Percentiles rank a stretch among this genome's conserved stretches.
phyloP scores from a whole-genome alignment of 129 eudicot species.

The Deinandra increscens region DNA sequence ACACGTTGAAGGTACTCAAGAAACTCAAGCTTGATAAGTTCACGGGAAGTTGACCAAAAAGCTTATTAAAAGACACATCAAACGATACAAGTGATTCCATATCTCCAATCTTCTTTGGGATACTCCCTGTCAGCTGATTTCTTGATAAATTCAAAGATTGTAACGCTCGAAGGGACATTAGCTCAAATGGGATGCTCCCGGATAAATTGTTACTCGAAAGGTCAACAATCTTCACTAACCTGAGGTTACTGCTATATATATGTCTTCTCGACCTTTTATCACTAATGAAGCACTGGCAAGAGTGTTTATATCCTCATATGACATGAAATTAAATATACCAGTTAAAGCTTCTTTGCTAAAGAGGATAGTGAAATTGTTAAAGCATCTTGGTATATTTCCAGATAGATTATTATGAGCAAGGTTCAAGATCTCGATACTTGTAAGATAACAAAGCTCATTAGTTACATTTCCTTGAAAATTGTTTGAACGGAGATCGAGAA shows the following conservation, averaged over 20 bases:
- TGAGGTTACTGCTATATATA: background rate
- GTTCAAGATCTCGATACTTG: background rate
- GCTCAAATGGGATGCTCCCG: background rate
- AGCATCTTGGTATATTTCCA: constrained; percentile 19
- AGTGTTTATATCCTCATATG: too few species aligned
- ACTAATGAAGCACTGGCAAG: background rate
- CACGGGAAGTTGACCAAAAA: constrained; percentile 37
- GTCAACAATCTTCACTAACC: background rate
- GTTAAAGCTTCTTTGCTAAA: background rate
- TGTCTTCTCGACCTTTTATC: constrained; percentile 23
- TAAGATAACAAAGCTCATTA: background rate
- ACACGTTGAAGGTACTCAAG: background rate
- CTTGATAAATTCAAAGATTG: background rate
- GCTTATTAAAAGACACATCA: constrained; percentile 32
- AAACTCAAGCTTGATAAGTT: constrained; percentile 11
- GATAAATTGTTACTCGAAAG: background rate
- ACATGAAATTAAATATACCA: too few species aligned
- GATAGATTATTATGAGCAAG: background rate
- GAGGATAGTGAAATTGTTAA: constrained; percentile 8
- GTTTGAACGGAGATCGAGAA: constrained; percentile 7
- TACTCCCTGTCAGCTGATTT: background rate
- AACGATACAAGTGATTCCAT: constrained; percentile 15
- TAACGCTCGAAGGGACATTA: background rate
- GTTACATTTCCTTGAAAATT: constrained; percentile 10
- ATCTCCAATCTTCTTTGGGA: background rate